Evolutionary conservation across 257 asterid genomes (phyloP).

Genomic region (Fraxinus cuspidata): DNA sequence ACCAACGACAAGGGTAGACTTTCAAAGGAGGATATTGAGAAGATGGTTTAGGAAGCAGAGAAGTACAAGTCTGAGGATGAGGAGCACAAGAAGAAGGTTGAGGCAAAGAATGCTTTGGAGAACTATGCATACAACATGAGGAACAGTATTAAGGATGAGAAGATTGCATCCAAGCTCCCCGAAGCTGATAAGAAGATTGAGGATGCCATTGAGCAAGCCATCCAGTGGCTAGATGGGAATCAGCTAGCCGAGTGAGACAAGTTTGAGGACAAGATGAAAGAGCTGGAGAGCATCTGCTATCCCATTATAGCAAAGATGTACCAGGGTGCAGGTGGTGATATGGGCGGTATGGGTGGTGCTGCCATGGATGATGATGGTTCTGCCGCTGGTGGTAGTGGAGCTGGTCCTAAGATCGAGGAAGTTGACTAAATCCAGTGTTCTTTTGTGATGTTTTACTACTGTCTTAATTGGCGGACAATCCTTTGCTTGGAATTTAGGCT

Average conservation of each 20-base stretch:
- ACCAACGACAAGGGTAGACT: conserved; percentile 83
- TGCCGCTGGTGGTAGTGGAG: conserved; percentile 49
- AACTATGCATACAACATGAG: conserved; percentile 87
- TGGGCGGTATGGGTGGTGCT: conserved; percentile 33
- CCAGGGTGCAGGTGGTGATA: conserved; percentile 66
- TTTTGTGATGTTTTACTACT: neutral
- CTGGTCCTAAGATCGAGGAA: conserved; percentile 86
- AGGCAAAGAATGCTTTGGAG: conserved; percentile 73
- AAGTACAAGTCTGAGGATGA: conserved; percentile 83
- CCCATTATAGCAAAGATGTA: conserved; percentile 83
- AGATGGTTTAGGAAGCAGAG: conserved; percentile 88
- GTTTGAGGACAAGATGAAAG: conserved; percentile 86
- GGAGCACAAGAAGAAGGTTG: conserved; percentile 85
- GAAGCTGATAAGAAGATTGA: conserved; percentile 69
- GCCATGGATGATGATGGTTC: conserved; percentile 62
- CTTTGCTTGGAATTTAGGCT: neutral
- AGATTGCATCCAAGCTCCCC: conserved; percentile 65
- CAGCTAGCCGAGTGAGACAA: conserved; percentile 71
- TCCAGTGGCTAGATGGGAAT: conserved; percentile 73
- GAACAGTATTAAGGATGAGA: conserved; percentile 76
- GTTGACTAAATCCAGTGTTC: conserved; percentile 51
- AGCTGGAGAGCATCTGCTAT: conserved; percentile 75
- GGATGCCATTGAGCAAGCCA: conserved; percentile 57
- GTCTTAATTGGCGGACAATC: neutral
- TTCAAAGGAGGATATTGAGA: conserved; percentile 80